phyloP scores from a whole-genome alignment of 768 basidiomycete species.

The Russula dissimulans region DNA sequence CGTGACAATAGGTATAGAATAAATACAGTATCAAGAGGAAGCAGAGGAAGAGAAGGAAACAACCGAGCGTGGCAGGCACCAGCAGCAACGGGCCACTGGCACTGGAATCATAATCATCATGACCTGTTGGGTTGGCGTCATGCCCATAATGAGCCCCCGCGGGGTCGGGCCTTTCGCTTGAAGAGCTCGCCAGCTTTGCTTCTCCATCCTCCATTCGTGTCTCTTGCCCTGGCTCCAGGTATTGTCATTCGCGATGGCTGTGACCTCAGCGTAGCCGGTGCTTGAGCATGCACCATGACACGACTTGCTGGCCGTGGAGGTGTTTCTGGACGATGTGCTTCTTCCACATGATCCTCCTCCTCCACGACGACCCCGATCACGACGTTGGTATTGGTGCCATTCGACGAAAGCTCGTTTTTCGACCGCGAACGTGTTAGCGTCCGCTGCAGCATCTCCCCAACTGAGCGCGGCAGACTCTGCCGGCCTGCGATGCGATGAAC shows the following conservation, averaged over 20 bases:
- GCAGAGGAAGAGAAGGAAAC: too few species aligned
- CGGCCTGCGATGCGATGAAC: slow-evolving; percentile 19
- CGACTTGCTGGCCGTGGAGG: not conserved
- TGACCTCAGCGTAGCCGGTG: not conserved
- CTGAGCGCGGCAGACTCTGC: slow-evolving; percentile 13
- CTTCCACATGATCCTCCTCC: slow-evolving; percentile 15
- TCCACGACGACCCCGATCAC: slow-evolving; percentile 20
- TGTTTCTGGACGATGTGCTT: not conserved
- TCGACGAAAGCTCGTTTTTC: not conserved
- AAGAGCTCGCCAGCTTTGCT: slow-evolving; percentile 10
- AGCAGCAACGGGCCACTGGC: not conserved
- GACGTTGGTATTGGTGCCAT: slow-evolving; percentile 3
- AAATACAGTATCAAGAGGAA: not conserved
- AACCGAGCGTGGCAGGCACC: not conserved
- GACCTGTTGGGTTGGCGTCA: not conserved
- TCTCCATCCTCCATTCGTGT: not conserved
- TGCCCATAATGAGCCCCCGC: not conserved
- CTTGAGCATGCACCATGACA: slow-evolving; percentile 2
- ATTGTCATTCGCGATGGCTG: slow-evolving; percentile 7
- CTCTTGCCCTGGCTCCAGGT: not conserved
- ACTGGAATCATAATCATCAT: not conserved
- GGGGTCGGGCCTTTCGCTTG: not conserved
- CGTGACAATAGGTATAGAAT: not conserved
- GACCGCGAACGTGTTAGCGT: slow-evolving; percentile 16
- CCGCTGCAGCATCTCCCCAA: slow-evolving; percentile 16